These are phyloP conservation scores for Salmacisia buchloeana DNA, from an alignment of 1,284 basidiomycete genomes.

Conservation along the genomic window DNA sequence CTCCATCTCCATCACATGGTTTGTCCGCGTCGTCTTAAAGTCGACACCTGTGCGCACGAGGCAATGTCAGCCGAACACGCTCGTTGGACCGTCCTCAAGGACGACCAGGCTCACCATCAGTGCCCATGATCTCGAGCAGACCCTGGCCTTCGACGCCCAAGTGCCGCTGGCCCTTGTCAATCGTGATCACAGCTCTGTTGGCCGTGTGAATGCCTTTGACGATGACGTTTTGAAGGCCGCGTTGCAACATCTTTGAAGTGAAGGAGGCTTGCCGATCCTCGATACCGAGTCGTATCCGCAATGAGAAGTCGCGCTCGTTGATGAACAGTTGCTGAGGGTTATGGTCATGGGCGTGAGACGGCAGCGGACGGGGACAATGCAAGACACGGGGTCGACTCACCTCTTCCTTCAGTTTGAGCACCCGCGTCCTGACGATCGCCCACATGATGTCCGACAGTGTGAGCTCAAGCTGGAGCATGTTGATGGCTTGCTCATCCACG, in stretches of 20 bases:
- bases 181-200: constrained; percentile 44
- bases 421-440: constrained; percentile 78
- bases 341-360: not conserved
- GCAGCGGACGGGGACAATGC: constrained; percentile 41
- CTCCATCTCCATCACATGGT: constrained; percentile 94
- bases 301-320: not conserved
- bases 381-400: not conserved
- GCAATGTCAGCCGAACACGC: not conserved
- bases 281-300: not conserved
- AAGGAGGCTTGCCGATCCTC: constrained; percentile 55
- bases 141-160: constrained; percentile 73
- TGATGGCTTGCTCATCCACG: constrained; percentile 81
- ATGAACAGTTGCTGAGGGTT: not conserved
- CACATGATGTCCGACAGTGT: constrained; percentile 88
- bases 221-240: constrained; percentile 41
- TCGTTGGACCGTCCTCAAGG: constrained; percentile 12
- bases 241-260: constrained; percentile 45
- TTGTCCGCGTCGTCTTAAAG: constrained; percentile 67
- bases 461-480: constrained; percentile 87
- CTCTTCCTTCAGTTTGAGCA: constrained; percentile 86
- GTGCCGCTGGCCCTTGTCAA: constrained; percentile 47
- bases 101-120: constrained; percentile 64
- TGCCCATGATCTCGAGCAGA: constrained; percentile 93
- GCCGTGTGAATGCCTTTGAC: constrained; percentile 47
- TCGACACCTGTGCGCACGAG: constrained; percentile 58